A percentile compares a stretch with the other conserved stretches of the same genome.
These are phyloP conservation scores for Cladosporium oxysporum DNA, from an alignment of 2,329 filamentous ascomycete genomes.

Conservation along the genomic window DNA sequence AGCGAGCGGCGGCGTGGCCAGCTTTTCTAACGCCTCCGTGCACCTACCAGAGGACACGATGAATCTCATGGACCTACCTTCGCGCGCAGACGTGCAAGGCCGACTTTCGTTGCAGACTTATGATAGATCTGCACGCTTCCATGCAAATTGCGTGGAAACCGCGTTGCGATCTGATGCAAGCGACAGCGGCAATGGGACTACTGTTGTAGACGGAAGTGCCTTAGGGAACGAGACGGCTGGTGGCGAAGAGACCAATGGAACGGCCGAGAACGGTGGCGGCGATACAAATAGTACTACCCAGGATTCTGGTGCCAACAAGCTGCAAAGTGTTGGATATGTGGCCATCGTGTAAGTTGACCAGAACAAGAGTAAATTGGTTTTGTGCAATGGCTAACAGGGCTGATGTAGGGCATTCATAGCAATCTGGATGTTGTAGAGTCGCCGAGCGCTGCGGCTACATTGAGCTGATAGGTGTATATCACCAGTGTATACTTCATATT, in stretches of 20 bases:
- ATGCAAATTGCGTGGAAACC: background rate
- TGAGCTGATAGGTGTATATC: background rate
- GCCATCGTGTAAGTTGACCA: background rate
- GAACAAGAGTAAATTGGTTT: background rate
- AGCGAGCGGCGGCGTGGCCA: background rate
- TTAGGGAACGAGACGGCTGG: background rate
- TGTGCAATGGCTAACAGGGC: background rate
- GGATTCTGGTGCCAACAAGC: background rate
- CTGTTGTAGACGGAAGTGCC: background rate
- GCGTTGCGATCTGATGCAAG: background rate
- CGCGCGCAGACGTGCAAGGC: background rate
- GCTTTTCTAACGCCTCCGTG: background rate
- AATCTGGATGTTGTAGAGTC: background rate
- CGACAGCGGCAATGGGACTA: background rate
- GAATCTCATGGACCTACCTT: background rate
- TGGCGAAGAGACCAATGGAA: background rate
- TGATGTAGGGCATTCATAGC: background rate
- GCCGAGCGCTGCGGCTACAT: background rate
- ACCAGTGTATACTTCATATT: background rate
- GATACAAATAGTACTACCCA: background rate
- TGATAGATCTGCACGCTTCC: background rate
- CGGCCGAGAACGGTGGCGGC: background rate
- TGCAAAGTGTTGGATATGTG: background rate
- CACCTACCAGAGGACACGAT: background rate
- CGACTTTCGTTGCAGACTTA: background rate